A percentile compares a stretch with the other conserved stretches of the same genome.
phyloP scores from a whole-genome alignment of 257 asterid species.

The Nicotiana undulata region DNA sequence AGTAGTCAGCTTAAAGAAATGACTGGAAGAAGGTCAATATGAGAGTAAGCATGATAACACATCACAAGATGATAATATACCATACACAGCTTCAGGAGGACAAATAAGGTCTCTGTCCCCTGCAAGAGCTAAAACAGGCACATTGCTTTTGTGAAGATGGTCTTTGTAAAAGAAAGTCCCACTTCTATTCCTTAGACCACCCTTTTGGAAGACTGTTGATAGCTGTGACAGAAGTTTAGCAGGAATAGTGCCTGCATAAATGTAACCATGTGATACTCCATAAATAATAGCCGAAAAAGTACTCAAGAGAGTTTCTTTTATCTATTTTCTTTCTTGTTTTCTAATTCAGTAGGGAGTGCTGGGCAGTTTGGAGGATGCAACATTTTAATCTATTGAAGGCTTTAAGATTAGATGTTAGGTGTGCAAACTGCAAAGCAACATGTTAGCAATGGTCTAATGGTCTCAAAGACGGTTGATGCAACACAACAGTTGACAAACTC shows the following conservation, averaged over 20 bases:
- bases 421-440: not conserved
- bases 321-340: not conserved
- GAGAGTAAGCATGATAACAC: not conserved
- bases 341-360: not conserved
- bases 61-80: conserved; percentile 24
- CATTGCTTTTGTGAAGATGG: conserved; percentile 53
- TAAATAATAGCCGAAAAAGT: not conserved
- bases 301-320: not conserved
- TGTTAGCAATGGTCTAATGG: not conserved
- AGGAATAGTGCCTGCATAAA: conserved; percentile 70
- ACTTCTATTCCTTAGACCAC: conserved; percentile 80
- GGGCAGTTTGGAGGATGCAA: not conserved
- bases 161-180: conserved; percentile 75
- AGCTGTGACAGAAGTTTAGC: conserved; percentile 78
- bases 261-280: not conserved
- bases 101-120: conserved; percentile 93
- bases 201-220: conserved; percentile 72
- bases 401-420: not conserved
- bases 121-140: conserved; percentile 81
- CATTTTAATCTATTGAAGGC: not conserved
- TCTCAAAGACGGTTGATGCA: conserved; percentile 1
- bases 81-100: conserved; percentile 92
- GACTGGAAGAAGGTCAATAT: conserved; percentile 1
- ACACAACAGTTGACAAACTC: not conserved
- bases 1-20: conserved; percentile 18